Evolutionary conservation across 75 land plant genomes (phyloP).

Genomic region (Cupressus sempervirens): DNA sequence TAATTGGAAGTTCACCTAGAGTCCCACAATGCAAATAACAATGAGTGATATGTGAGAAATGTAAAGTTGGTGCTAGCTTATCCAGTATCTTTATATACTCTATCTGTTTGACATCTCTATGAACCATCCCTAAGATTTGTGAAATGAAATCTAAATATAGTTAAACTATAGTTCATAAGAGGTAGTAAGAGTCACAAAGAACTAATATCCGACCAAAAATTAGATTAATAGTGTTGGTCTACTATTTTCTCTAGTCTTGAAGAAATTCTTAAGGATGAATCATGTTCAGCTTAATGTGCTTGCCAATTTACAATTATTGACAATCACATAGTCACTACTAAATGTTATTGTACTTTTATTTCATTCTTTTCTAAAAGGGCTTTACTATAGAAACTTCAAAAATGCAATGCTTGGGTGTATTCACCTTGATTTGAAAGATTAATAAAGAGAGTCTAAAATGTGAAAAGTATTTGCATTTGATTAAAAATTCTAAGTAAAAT

Average conservation of each 20-base stretch:
- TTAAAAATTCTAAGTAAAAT: background rate
- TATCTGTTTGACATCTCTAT: too few relatives aligned
- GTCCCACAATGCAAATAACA: too few relatives aligned
- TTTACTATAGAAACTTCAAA: background rate
- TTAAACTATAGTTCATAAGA: background rate
- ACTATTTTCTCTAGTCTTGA: background rate
- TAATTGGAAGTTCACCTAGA: too few relatives aligned
- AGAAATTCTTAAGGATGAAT: background rate
- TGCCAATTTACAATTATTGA: background rate
- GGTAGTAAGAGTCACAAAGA: too few relatives aligned
- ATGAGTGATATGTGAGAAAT: too few relatives aligned
- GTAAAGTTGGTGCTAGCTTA: too few relatives aligned
- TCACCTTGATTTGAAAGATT: background rate
- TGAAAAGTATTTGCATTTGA: background rate
- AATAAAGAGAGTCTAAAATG: background rate
- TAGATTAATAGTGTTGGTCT: too few relatives aligned
- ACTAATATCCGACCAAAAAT: too few relatives aligned
- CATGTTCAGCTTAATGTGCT: background rate
- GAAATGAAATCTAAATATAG: too few relatives aligned
- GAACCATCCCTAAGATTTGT: too few relatives aligned
- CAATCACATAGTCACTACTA: background rate
- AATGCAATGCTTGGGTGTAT: background rate
- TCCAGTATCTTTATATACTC: too few relatives aligned
- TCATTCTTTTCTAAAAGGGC: too few relatives aligned
- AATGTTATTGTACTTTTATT: background rate